Percentiles rank a stretch among this genome's conserved stretches.
Evolutionary conservation across 768 basidiomycete genomes (phyloP).

Genomic region (Lyophyllum semitale): DNA sequence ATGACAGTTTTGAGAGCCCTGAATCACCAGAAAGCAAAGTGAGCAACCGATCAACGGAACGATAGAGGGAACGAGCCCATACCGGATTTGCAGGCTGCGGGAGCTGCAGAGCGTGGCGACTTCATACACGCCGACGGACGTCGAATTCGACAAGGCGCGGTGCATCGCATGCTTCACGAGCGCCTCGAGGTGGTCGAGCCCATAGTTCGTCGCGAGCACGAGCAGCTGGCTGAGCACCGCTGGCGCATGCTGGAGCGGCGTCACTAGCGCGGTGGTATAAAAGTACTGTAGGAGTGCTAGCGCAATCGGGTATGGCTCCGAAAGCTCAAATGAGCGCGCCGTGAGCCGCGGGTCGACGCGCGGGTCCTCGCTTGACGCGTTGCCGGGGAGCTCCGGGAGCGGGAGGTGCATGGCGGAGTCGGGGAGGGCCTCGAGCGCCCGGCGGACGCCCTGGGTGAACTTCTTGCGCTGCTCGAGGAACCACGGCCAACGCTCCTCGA

Average conservation of each 20-base stretch:
- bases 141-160: slow-evolving; percentile 77
- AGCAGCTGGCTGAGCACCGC: slow-evolving; percentile 87
- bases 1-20: slow-evolving; percentile 84
- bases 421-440: slow-evolving; percentile 60
- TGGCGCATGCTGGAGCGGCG: slow-evolving; percentile 88
- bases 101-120: slow-evolving; percentile 91
- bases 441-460: slow-evolving; percentile 59
- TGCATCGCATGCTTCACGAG: slow-evolving; percentile 97
- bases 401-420: slow-evolving; percentile 61
- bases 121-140: slow-evolving; percentile 91
- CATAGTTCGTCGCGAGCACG: slow-evolving; percentile 82
- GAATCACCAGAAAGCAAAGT: slow-evolving; percentile 7
- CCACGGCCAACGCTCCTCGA: slow-evolving; percentile 96
- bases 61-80: slow-evolving; percentile 13
- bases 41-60: slow-evolving; percentile 18
- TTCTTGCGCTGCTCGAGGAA: slow-evolving; percentile 72
- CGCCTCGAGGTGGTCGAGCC: slow-evolving; percentile 69
- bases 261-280: slow-evolving; percentile 83
- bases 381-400: slow-evolving; percentile 62
- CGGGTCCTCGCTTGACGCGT: slow-evolving; percentile 45
- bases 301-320: slow-evolving; percentile 88
- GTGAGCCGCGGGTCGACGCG: slow-evolving; percentile 80
- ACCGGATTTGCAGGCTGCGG: slow-evolving; percentile 88
- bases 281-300: slow-evolving; percentile 93
- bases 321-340: slow-evolving; percentile 76